These are phyloP conservation scores for Ochetophila trinervis DNA, from an alignment of 306 rosid genomes.

Conservation along the genomic window DNA sequence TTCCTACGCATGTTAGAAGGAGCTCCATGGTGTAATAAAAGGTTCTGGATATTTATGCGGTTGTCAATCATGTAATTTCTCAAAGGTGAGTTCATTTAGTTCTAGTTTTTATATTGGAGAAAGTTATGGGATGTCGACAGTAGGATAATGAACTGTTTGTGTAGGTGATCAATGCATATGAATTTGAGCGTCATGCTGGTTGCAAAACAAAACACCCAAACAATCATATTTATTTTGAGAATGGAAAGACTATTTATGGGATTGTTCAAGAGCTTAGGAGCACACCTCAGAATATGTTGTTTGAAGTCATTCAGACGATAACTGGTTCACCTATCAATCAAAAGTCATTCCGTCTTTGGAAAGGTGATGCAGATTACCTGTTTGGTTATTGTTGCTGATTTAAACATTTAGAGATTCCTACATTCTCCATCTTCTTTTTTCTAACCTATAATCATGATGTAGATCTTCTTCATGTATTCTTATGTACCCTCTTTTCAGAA, in stretches of 20 bases:
- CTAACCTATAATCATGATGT: slow-evolving; percentile 3
- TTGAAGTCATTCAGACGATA: slow-evolving; percentile 69
- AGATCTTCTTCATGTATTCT: slow-evolving; percentile 16
- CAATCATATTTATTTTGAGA: slow-evolving; percentile 79
- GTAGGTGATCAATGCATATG: slow-evolving; percentile 71
- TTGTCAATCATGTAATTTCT: slow-evolving; percentile 56
- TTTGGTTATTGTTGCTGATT: background rate
- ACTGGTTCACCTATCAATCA: slow-evolving; percentile 76
- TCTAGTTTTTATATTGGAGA: background rate
- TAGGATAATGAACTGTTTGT: slow-evolving; percentile 16
- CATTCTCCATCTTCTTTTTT: slow-evolving; percentile 2
- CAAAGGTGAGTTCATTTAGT: slow-evolving; percentile 48
- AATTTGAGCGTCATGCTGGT: slow-evolving; percentile 80
- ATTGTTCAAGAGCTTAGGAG: slow-evolving; percentile 79
- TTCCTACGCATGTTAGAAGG: slow-evolving; percentile 63
- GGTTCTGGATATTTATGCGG: slow-evolving; percentile 78
- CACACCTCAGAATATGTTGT: slow-evolving; percentile 65
- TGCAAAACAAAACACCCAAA: slow-evolving; percentile 88
- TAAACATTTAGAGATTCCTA: background rate
- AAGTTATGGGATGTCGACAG: slow-evolving; percentile 10
- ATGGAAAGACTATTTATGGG: slow-evolving; percentile 80
- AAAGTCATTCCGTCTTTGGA: slow-evolving; percentile 69
- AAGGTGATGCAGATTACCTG: slow-evolving; percentile 38
- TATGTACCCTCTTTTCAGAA: slow-evolving; percentile 36
- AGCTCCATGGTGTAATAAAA: slow-evolving; percentile 65